Evolutionary conservation across 1,139 yeast species (phyloP).

Genomic region (Saccharomyces hybrid): DNA sequence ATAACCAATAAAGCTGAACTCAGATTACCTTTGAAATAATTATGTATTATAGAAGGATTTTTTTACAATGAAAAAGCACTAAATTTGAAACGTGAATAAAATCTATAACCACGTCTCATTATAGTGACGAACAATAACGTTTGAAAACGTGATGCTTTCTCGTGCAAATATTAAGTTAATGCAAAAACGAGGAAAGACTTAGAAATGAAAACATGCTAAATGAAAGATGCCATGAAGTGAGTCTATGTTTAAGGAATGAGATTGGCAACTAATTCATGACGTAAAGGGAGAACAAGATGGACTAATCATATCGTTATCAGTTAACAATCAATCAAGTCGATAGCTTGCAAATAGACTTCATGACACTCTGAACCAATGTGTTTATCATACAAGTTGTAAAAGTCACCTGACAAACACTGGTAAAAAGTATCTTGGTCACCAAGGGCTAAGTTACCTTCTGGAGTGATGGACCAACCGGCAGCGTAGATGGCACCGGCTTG

Average conservation of each 20-base stretch:
- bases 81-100: not conserved
- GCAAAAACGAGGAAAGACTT: not conserved
- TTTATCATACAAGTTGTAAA: constrained; percentile 78
- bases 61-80: not conserved
- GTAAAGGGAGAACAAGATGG: not conserved
- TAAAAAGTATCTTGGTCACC: constrained; percentile 62
- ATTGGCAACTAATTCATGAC: not conserved
- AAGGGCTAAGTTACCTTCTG: constrained; percentile 61
- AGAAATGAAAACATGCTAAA: constrained; percentile 5
- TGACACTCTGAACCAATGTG: constrained; percentile 59
- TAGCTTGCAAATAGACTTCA: constrained; percentile 55
- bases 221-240: constrained; percentile 14
- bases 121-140: not conserved
- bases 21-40: not conserved
- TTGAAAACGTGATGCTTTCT: not conserved
- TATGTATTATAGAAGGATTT: not conserved
- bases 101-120: not conserved
- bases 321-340: constrained; percentile 59
- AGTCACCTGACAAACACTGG: constrained; percentile 75
- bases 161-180: not conserved
- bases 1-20: not conserved
- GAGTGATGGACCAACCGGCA: constrained; percentile 70
- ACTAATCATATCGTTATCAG: not conserved
- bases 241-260: not conserved
- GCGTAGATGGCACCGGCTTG: constrained; percentile 86